Evolutionary conservation across 352 stramenopile species (phyloP), one percentile per base, ranked within the genome.

Genomic region (Globisporangium solare): DNA sequence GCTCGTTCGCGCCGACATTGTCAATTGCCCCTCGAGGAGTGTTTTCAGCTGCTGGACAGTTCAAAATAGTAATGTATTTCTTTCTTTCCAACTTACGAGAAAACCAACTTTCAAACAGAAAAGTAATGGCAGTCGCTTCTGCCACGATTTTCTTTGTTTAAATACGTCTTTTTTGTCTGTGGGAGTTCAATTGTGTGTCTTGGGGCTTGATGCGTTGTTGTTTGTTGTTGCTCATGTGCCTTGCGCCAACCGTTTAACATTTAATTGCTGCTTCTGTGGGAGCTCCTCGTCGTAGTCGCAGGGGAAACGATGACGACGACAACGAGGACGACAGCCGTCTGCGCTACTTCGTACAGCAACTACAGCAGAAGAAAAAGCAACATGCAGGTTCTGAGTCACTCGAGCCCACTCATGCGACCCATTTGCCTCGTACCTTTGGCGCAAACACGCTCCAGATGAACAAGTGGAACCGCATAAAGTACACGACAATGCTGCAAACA

Each of bases 371-470:
- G 61, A 21, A 56, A 20, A 62, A 35, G 7, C 45, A 50, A 8
- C 11, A 50, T 37, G 21, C 45, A 39, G 18, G 18, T 27, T 8
- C 7, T 8, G 27, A 35, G 27, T 35, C 7, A 22, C 24, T 13
- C 31, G 3, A 55, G 24, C 12, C 21, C 12, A 45, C 7, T n/a
- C 43, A 48, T 35, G 42, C 3, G 14, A 7, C 6, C 3, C 0
- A 20, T 31, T 15, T 2, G 2, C 37, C 3, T 2, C 39, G 20
- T 62, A 95, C 86, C 78, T 95, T 95, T 10, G 87, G 87, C 6
- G 87, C 87, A 45, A 95, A 96, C 6, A 96, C 87, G 40, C 86
- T 95, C 87, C 87, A 96, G 51, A 96, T 92, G 55, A 96, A 96
- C 46, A 96, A 68, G 62, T 96, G 87, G 60, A 93, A 93, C 40